Conservation (phyloP, 2,329 filamentous ascomycete genomes). For the Pyrenochaeta sp. region DNA sequence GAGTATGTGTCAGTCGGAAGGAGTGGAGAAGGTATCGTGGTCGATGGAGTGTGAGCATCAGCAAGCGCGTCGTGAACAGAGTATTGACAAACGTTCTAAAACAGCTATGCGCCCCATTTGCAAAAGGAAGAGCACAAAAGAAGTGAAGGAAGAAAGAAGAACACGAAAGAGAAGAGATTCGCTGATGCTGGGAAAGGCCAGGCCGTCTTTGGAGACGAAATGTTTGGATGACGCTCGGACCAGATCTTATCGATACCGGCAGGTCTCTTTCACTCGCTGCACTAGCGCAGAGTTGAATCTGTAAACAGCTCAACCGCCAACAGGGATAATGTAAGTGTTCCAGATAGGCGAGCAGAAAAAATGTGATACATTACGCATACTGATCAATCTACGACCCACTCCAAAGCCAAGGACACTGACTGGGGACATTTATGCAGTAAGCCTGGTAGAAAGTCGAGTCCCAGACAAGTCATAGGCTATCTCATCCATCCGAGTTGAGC, state of each 20-base stretch:
- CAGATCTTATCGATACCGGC: not conserved
- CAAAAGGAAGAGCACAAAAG: not conserved
- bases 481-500: no score
- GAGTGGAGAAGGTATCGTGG: slow-evolving; percentile 32
- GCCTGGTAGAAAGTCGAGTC: no score
- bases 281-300: not conserved
- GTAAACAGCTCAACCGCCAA: not conserved
- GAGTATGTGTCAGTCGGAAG: slow-evolving; percentile 20
- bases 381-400: no score
- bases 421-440: no score
- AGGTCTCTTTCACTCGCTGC: not conserved
- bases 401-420: no score
- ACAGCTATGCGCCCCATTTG: not conserved
- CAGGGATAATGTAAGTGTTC: not conserved
- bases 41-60: slow-evolving; percentile 36
- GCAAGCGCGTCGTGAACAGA: slow-evolving; percentile 9
- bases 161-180: not conserved
- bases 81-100: not conserved
- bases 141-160: not conserved
- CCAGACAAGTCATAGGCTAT: no score
- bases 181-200: not conserved
- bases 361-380: no score
- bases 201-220: not conserved
- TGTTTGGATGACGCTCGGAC: not conserved
- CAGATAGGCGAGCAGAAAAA: no score